Conservation (phyloP, 768 basidiomycete genomes). For the Imleria badia region DNA sequence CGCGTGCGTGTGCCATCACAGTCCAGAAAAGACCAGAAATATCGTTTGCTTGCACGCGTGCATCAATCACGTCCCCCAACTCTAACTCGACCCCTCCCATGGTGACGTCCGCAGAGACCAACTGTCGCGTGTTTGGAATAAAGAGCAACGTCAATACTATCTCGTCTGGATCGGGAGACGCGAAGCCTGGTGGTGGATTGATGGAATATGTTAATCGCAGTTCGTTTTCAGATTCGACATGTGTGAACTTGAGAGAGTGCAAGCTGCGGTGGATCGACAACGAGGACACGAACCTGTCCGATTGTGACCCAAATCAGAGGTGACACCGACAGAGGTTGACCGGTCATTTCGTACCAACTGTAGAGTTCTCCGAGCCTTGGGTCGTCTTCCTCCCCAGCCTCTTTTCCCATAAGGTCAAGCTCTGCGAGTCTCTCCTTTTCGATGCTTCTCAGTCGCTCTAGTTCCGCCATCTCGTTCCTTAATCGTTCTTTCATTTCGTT, state of each 20-base stretch:
- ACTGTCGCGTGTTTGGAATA: slow-evolving; percentile 62
- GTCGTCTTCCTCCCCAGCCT: slow-evolving; percentile 60
- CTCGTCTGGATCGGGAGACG: slow-evolving; percentile 26
- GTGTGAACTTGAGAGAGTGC: slow-evolving; percentile 56
- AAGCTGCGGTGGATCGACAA: slow-evolving; percentile 64
- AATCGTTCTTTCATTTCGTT: slow-evolving; percentile 58
- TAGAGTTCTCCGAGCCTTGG: slow-evolving; percentile 62
- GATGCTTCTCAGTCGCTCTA: slow-evolving; percentile 59
- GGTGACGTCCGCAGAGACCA: slow-evolving; percentile 62
- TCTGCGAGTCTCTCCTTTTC: slow-evolving; percentile 64
- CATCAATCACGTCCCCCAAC: slow-evolving; percentile 57
- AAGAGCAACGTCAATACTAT: slow-evolving; percentile 63
- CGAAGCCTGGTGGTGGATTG: slow-evolving; percentile 27
- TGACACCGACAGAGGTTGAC: neutral
- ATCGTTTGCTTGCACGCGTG: slow-evolving; percentile 63
- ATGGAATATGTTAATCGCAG: slow-evolving; percentile 67
- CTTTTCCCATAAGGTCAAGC: slow-evolving; percentile 52
- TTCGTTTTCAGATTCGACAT: slow-evolving; percentile 72
- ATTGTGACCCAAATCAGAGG: neutral
- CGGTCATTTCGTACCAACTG: slow-evolving; percentile 54
- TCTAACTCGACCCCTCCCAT: slow-evolving; percentile 53
- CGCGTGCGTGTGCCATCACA: slow-evolving; percentile 49
- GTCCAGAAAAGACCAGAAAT: slow-evolving; percentile 63
- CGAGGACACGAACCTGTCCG: slow-evolving; percentile 66
- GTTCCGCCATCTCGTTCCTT: slow-evolving; percentile 52